A percentile compares a stretch with the other conserved stretches of the same genome.
These are phyloP conservation scores for Wallacemonas collosoma DNA, from an alignment of 208 protist genomes.

Conservation along the genomic window DNA sequence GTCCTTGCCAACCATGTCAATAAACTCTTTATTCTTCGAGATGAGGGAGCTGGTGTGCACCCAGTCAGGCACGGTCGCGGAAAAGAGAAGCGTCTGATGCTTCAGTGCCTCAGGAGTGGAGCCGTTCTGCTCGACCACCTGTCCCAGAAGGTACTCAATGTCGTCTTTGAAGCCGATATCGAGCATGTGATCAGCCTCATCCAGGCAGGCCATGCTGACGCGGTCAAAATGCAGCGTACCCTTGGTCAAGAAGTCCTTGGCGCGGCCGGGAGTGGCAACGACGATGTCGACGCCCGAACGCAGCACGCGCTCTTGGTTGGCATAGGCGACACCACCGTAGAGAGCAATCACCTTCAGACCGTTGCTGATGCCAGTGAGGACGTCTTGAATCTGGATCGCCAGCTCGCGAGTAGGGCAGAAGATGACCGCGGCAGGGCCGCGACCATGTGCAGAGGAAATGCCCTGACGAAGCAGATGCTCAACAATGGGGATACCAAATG, in stretches of 20 bases:
- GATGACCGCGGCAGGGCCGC: slow-evolving; percentile 91
- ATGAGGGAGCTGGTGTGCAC: slow-evolving; percentile 85
- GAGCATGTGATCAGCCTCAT: slow-evolving; percentile 99
- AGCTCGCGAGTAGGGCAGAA: slow-evolving; percentile 99
- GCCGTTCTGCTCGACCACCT: slow-evolving; percentile 89
- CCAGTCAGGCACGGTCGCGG: slow-evolving; percentile 93
- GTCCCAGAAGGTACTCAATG: slow-evolving; percentile 95
- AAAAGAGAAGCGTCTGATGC: slow-evolving; percentile 94
- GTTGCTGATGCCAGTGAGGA: slow-evolving; percentile 79
- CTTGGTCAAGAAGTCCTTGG: slow-evolving; percentile 99
- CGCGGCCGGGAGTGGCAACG: slow-evolving; percentile 97
- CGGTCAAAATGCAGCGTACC: slow-evolving; percentile 92
- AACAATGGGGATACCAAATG: slow-evolving; percentile 92
- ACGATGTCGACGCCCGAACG: slow-evolving; percentile 98
- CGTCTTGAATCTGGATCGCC: slow-evolving; percentile 97
- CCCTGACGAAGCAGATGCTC: slow-evolving; percentile 63
- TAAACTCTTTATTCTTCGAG: slow-evolving; percentile 88
- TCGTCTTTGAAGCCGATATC: slow-evolving; percentile 98
- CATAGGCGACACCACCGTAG: slow-evolving; percentile 95
- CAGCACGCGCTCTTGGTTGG: slow-evolving; percentile 91
- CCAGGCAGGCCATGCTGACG: slow-evolving; percentile 95
- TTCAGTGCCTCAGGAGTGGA: slow-evolving; percentile 68
- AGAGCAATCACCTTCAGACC: slow-evolving; percentile 93
- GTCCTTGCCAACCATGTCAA: slow-evolving; percentile 94
- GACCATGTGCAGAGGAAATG: slow-evolving; percentile 30